Percentiles rank a stretch among this genome's conserved stretches.
phyloP scores from a whole-genome alignment of 2,329 filamentous ascomycete genomes.

The Beauveria asiatica region DNA sequence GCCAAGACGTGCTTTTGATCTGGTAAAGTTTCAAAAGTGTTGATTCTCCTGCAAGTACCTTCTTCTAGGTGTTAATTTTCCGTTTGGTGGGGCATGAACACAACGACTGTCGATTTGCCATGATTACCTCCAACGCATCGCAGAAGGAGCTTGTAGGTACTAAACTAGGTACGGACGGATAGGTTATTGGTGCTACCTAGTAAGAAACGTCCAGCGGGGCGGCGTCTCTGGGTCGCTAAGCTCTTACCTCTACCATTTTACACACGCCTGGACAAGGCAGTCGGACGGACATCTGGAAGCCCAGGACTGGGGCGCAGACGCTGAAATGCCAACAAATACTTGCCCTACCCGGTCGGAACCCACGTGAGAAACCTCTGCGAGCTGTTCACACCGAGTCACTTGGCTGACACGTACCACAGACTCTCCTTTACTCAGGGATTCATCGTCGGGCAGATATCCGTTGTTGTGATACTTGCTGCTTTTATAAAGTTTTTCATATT shows the following conservation, averaged over 20 bases:
- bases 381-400: background rate
- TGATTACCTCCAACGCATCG: no score
- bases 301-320: background rate
- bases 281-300: background rate
- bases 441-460: slow-evolving; percentile 84
- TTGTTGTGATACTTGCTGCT: slow-evolving; percentile 80
- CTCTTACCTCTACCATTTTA: slow-evolving; percentile 11
- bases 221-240: background rate
- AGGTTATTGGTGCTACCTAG: background rate
- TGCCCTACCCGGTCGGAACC: slow-evolving; percentile 37
- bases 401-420: slow-evolving; percentile 33
- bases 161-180: no score
- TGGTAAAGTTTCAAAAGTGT: background rate
- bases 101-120: no score
- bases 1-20: background rate
- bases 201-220: background rate
- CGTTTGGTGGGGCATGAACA: no score
- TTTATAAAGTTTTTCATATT: slow-evolving; percentile 99
- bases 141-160: no score
- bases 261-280: background rate
- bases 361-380: slow-evolving; percentile 30
- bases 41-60: background rate
- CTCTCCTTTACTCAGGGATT: slow-evolving; percentile 91
- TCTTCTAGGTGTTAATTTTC: background rate
- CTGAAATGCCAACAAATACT: slow-evolving; percentile 30